Percentiles rank a stretch among this genome's conserved stretches.
Evolutionary conservation across 345 rosid species (phyloP).

Genomic region (Arabidopsis suecica): DNA sequence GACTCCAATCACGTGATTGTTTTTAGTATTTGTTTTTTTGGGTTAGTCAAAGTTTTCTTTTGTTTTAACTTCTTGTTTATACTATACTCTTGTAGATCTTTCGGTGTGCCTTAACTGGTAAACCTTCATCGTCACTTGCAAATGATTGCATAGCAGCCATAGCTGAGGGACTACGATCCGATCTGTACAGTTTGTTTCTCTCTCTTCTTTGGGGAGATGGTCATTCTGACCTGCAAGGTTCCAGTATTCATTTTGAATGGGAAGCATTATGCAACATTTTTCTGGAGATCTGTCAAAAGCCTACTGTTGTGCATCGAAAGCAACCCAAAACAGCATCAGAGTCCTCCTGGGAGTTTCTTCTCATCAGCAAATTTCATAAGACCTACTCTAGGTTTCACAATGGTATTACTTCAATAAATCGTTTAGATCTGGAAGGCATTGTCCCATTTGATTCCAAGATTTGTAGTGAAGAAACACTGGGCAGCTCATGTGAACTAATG

Average conservation of each 20-base stretch:
- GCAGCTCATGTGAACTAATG: constrained; percentile 55
- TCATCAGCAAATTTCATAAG: constrained; percentile 81
- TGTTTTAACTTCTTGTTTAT: constrained; percentile 19
- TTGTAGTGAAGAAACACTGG: constrained; percentile 47
- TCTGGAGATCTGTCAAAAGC: constrained; percentile 63
- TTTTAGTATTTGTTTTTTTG: constrained; percentile 34
- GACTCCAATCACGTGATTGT: constrained; percentile 31
- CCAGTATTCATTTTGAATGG: constrained; percentile 75
- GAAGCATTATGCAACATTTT: constrained; percentile 63
- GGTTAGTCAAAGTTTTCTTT: constrained; percentile 25
- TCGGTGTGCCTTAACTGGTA: constrained; percentile 75
- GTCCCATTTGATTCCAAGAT: constrained; percentile 46
- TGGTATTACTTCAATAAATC: constrained; percentile 47
- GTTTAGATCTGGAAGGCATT: constrained; percentile 43
- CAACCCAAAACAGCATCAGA: constrained; percentile 40
- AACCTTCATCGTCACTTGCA: constrained; percentile 82
- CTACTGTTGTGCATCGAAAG: constrained; percentile 50
- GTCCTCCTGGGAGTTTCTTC: constrained; percentile 91
- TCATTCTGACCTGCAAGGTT: constrained; percentile 54
- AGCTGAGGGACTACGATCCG: constrained; percentile 81
- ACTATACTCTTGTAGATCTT: constrained; percentile 58
- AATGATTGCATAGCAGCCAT: constrained; percentile 85
- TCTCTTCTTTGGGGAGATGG: constrained; percentile 84
- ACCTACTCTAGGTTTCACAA: constrained; percentile 57
- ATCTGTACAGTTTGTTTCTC: constrained; percentile 74